phyloP scores from a whole-genome alignment of 805 yeast species.

The Lipomyces anomalus region DNA sequence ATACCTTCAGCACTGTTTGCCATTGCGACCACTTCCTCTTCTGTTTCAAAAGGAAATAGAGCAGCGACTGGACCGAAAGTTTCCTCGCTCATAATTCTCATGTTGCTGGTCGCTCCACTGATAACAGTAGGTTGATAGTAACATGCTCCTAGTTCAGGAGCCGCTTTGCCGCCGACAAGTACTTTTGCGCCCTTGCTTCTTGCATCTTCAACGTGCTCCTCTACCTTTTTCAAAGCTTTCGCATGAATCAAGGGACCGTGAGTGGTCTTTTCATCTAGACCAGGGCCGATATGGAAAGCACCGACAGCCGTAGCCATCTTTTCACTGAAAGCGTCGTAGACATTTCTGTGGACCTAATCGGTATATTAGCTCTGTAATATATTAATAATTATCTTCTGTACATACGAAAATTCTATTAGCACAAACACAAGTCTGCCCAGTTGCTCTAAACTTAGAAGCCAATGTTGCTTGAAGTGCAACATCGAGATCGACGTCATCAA shows the following conservation, averaged over 20 bases:
- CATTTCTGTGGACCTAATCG: slow-evolving; percentile 53
- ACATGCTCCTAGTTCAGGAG: slow-evolving; percentile 52
- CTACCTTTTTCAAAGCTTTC: slow-evolving; percentile 56
- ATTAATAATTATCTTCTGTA: slow-evolving; percentile 43
- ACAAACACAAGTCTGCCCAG: slow-evolving; percentile 72
- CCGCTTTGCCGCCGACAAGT: slow-evolving; percentile 53
- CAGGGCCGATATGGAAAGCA: slow-evolving; percentile 54
- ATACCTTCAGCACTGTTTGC: slow-evolving; percentile 65
- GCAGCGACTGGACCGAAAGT: slow-evolving; percentile 81
- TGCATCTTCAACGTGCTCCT: slow-evolving; percentile 61
- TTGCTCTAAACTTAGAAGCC: slow-evolving; percentile 63
- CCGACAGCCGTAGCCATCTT: slow-evolving; percentile 44
- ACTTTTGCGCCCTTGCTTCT: slow-evolving; percentile 58
- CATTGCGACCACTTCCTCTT: slow-evolving; percentile 52
- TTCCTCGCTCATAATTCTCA: slow-evolving; percentile 60
- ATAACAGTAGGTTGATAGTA: slow-evolving; percentile 67
- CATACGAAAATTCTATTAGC: slow-evolving; percentile 21
- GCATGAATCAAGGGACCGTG: slow-evolving; percentile 73
- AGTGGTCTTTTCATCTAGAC: slow-evolving; percentile 51
- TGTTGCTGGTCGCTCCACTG: slow-evolving; percentile 51
- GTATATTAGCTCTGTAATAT: slow-evolving; percentile 63
- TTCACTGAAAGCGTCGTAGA: slow-evolving; percentile 58
- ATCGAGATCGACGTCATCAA: slow-evolving; percentile 65
- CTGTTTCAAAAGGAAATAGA: slow-evolving; percentile 56
- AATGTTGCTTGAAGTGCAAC: slow-evolving; percentile 62